Conservation (phyloP, 495 filamentous ascomycete species). For the Aspergillus leporis region DNA sequence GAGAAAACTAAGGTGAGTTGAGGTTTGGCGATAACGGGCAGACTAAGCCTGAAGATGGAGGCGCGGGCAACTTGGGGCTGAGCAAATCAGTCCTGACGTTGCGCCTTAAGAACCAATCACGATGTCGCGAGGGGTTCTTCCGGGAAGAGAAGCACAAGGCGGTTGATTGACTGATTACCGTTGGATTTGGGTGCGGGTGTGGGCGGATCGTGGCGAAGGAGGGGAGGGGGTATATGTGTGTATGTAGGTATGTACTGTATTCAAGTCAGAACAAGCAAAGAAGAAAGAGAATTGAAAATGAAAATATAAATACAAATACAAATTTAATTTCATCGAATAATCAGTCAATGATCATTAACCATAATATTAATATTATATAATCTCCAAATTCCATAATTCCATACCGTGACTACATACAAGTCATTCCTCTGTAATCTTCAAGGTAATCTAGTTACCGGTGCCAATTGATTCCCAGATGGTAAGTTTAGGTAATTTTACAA, state of each 20-base stretch:
- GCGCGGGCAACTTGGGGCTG: constrained; percentile 32
- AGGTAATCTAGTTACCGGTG: not conserved
- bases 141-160: constrained; percentile 6
- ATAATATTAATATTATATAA: not conserved
- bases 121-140: constrained; percentile 19
- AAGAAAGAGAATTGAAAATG: not conserved
- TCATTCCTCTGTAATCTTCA: not conserved
- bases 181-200: constrained; percentile 2
- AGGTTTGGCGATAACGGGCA: constrained; percentile 2
- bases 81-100: constrained; percentile 35
- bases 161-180: constrained; percentile 5
- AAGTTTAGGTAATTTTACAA: no score
- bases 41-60: constrained; percentile 18
- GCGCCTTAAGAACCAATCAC: constrained; percentile 25
- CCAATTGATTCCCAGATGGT: not conserved
- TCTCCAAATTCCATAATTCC: no score
- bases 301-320: not conserved
- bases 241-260: not conserved
- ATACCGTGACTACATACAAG: no score
- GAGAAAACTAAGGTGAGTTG: constrained; percentile 9
- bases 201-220: constrained; percentile 16
- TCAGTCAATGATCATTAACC: no score
- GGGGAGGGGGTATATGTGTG: constrained; percentile 2
- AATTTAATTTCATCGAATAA: not conserved
- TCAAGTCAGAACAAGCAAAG: no score